phyloP scores from a whole-genome alignment of 352 stramenopile species.

The Plasmopara halstedii region DNA sequence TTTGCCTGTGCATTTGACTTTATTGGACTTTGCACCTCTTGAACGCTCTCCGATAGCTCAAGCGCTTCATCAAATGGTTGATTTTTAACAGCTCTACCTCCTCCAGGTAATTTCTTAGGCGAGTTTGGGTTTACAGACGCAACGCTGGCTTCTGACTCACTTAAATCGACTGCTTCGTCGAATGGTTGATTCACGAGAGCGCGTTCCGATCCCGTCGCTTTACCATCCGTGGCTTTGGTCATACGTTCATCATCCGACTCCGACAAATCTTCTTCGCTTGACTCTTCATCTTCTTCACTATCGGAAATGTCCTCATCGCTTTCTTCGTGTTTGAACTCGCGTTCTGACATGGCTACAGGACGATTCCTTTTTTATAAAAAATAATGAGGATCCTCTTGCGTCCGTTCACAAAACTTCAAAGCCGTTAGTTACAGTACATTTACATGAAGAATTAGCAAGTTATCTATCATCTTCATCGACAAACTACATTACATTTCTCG shows the following conservation, averaged over 20 bases:
- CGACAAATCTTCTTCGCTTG: conserved; percentile 66
- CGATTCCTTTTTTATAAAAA: background rate
- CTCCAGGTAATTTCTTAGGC: conserved; percentile 38
- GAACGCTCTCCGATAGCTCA: conserved; percentile 70
- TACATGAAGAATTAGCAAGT: background rate
- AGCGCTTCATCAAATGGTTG: conserved; percentile 78
- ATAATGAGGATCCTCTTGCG: conserved; percentile 15
- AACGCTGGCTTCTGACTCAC: conserved; percentile 65
- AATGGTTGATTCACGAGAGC: conserved; percentile 75
- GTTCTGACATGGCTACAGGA: conserved; percentile 41
- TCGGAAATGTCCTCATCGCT: conserved; percentile 51
- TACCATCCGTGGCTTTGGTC: conserved; percentile 4
- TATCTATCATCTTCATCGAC: too few relatives aligned
- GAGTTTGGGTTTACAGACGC: conserved; percentile 43
- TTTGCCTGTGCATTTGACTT: conserved; percentile 21
- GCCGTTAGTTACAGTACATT: background rate
- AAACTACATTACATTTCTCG: too few relatives aligned
- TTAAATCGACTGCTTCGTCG: conserved; percentile 82
- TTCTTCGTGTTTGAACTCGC: conserved; percentile 44
- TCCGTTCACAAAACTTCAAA: conserved; percentile 10
- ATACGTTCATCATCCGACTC: conserved; percentile 51
- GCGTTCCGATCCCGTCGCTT: conserved; percentile 32
- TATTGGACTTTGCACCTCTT: conserved; percentile 61
- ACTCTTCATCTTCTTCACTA: conserved; percentile 31
- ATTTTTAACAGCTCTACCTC: conserved; percentile 44